Evolutionary conservation across 768 basidiomycete species (phyloP).

Genomic region (Xerocomus spinulosus): DNA sequence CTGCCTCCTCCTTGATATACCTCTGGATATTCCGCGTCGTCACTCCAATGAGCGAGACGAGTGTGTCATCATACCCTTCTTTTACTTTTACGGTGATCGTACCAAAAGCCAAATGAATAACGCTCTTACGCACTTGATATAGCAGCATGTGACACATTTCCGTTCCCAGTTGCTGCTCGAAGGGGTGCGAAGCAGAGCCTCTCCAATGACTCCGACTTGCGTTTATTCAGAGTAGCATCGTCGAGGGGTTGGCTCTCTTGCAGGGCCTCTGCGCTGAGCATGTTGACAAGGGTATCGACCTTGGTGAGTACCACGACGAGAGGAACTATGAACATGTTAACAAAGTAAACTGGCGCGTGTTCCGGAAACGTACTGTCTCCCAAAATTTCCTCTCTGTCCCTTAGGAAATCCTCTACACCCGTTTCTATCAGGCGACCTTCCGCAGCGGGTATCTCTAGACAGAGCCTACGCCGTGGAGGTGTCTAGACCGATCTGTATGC

Average conservation of each 20-base stretch:
- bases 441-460: not conserved
- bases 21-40: not conserved
- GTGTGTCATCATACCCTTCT: not conserved
- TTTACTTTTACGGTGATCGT: not conserved
- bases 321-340: not conserved
- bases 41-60: not conserved
- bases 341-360: not conserved
- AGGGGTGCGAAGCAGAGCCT: not conserved
- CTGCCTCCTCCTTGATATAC: not conserved
- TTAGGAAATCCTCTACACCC: not conserved
- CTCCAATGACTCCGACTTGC: not conserved
- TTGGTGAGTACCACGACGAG: slow-evolving; percentile 7
- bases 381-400: not conserved
- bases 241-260: not conserved
- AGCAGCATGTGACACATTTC: not conserved
- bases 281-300: not conserved
- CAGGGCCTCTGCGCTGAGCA: not conserved
- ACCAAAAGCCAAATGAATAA: not conserved
- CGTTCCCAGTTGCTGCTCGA: not conserved
- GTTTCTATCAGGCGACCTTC: not conserved
- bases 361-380: slow-evolving; percentile 4
- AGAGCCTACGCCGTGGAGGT: not conserved
- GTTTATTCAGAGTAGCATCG: not conserved
- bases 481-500: no score
- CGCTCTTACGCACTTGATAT: not conserved